Evolutionary conservation across 257 asterid genomes (phyloP).

Genomic region (Petunia secreta): DNA sequence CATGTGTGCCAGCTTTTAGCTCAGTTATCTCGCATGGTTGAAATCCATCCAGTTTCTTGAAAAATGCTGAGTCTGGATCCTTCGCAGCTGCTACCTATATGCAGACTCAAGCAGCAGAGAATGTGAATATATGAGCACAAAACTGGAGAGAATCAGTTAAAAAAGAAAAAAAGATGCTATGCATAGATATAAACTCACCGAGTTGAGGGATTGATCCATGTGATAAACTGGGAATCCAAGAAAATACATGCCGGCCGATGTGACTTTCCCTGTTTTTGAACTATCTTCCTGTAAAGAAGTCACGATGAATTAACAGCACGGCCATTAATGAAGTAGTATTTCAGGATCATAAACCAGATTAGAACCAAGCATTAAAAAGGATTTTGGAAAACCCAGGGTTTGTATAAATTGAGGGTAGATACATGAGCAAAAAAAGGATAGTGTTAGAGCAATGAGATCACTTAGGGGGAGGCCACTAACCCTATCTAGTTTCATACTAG

Average conservation of each 20-base stretch:
- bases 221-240: conserved; percentile 92
- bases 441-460: not conserved
- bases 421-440: not conserved
- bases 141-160: not conserved
- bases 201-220: conserved; percentile 70
- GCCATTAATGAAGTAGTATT: conserved; percentile 16
- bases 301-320: conserved; percentile 18
- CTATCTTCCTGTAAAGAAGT: conserved; percentile 77
- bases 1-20: conserved; percentile 84
- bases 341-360: not conserved
- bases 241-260: conserved; percentile 94
- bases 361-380: not conserved
- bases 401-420: not conserved
- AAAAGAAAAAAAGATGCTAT: not conserved
- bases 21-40: conserved; percentile 95
- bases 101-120: conserved; percentile 29
- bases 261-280: conserved; percentile 77
- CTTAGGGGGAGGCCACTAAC: not conserved
- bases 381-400: not conserved
- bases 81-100: conserved; percentile 62
- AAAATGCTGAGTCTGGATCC: conserved; percentile 95
- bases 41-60: conserved; percentile 92
- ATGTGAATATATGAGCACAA: conserved; percentile 20
- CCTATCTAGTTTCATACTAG: not conserved
- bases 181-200: conserved; percentile 56